A percentile compares a stretch with the other conserved stretches of the same genome.
These are phyloP conservation scores for Monosporozyma aerobia DNA, from an alignment of 805 yeast genomes.

Conservation along the genomic window DNA sequence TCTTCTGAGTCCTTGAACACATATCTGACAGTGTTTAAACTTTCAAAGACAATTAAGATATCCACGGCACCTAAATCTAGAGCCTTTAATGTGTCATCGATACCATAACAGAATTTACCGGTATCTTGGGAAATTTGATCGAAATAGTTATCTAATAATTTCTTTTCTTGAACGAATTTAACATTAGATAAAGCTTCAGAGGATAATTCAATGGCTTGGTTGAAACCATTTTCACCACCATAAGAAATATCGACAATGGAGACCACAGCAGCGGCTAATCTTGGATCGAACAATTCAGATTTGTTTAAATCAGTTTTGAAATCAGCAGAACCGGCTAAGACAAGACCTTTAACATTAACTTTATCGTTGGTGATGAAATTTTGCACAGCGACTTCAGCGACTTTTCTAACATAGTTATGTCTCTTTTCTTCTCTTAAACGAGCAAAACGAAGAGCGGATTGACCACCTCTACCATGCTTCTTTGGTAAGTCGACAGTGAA, in stretches of 20 bases:
- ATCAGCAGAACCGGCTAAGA: slow-evolving; percentile 98
- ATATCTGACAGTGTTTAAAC: slow-evolving; percentile 76
- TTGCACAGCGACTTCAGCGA: slow-evolving; percentile 96
- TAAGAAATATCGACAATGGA: slow-evolving; percentile 94
- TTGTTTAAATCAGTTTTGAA: slow-evolving; percentile 90
- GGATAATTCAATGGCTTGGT: slow-evolving; percentile 96
- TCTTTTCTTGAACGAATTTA: slow-evolving; percentile 96
- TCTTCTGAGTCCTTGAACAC: slow-evolving; percentile 80
- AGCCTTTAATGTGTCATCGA: slow-evolving; percentile 93
- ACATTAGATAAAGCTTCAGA: slow-evolving; percentile 96
- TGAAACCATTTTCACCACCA: slow-evolving; percentile 99
- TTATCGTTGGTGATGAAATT: slow-evolving; percentile 92
- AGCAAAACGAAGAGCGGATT: slow-evolving; percentile 97
- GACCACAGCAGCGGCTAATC: slow-evolving; percentile 79
- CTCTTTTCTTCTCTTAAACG: slow-evolving; percentile 98
- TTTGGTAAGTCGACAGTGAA: slow-evolving; percentile 96
- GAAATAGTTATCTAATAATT: slow-evolving; percentile 80
- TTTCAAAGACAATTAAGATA: slow-evolving; percentile 84
- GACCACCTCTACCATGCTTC: slow-evolving; percentile 99
- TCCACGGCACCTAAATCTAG: slow-evolving; percentile 95
- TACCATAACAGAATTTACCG: slow-evolving; percentile 96
- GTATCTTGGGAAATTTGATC: slow-evolving; percentile 97
- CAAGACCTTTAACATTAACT: slow-evolving; percentile 87
- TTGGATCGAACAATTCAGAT: slow-evolving; percentile 86
- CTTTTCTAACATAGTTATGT: slow-evolving; percentile 96